Evolutionary conservation across 148 eudicot species (phyloP), one percentile per base, ranked within the genome.

Genomic region (Dianthus caryophyllus): DNA sequence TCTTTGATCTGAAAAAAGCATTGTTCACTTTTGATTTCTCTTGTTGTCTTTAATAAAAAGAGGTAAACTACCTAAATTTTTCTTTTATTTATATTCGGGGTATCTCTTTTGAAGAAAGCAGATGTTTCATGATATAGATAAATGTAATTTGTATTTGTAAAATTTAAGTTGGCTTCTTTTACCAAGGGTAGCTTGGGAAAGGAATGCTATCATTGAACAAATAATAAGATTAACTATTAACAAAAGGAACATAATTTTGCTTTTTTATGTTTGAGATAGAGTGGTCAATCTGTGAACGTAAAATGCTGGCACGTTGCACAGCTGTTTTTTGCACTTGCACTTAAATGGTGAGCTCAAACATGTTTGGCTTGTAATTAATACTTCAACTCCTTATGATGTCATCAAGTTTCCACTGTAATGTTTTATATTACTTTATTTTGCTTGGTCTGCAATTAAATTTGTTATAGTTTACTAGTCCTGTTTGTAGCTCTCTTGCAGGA

Each of bases 401-500:
- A 26, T 33, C 38, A 2, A 33, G 4, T 33, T 33, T 2, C 3
- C 58, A 14, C 6, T 10, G 9, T 41, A 20, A 47, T 36, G 44
- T 24, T 46, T 9, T 53, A 13, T 20, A 25, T 11, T 10, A 21
- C n/a, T 12, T 57, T 39, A 13, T 21, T 33, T 6, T 69, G 6
- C 25, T 43, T 63, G 50, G 39, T 55, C 41, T 27, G 51, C 21
- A n/a, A 12, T 14, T 49, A 16, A 24, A 21, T 69, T 43, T 68
- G 53, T 39, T 69, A 26, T 69, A 79, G 62, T 80, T 87, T 71
- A 87, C 77, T 70, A 54, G 76, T 73, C 79, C 53, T 67, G 59
- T 68, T n/a, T 87, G 77, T 82, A 94, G 98, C 74, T 77, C 85
- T 94, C 81, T 76, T 94, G 92, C 97, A 94, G 98, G 92, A 90